A percentile compares a stretch with the other conserved stretches of the same genome.
Evolutionary conservation across 306 rosid species (phyloP).

Genomic region (Trifolium fragiferum): DNA sequence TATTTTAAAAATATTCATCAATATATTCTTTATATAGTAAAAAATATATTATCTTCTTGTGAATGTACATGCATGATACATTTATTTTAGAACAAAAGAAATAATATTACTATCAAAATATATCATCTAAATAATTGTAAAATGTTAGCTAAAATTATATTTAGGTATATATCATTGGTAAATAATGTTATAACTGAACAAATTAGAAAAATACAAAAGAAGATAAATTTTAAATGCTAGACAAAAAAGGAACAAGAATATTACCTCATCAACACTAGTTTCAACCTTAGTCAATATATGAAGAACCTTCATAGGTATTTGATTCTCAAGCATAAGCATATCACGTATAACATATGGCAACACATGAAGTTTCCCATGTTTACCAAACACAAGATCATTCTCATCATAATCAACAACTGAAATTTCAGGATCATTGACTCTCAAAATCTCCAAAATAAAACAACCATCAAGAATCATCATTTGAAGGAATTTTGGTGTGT

Average conservation of each 20-base stretch:
- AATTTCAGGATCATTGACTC: background rate
- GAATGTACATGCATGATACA: no score
- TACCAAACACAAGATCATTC: conserved; percentile 57
- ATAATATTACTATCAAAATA: no score
- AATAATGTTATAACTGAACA: no score
- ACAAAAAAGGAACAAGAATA: background rate
- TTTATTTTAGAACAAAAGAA: no score
- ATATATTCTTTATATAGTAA: no score
- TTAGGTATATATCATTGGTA: background rate
- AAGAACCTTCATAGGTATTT: conserved; percentile 55
- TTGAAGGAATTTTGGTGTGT: conserved; percentile 35
- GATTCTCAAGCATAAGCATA: conserved; percentile 71
- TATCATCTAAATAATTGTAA: no score
- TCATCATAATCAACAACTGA: conserved; percentile 43
- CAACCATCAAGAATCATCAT: conserved; percentile 66
- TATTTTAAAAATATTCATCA: no score
- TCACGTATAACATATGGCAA: conserved; percentile 50
- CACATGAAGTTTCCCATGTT: conserved; percentile 47
- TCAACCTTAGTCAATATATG: conserved; percentile 43
- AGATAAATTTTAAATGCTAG: no score
- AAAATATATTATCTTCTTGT: no score
- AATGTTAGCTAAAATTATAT: no score
- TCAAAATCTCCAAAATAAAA: conserved; percentile 54
- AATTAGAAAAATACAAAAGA: no score
- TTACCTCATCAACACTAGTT: background rate